Percentiles rank a stretch among this genome's conserved stretches.
Evolutionary conservation across 495 filamentous ascomycete species (phyloP).

Genomic region (Chaetomium cochliodes): DNA sequence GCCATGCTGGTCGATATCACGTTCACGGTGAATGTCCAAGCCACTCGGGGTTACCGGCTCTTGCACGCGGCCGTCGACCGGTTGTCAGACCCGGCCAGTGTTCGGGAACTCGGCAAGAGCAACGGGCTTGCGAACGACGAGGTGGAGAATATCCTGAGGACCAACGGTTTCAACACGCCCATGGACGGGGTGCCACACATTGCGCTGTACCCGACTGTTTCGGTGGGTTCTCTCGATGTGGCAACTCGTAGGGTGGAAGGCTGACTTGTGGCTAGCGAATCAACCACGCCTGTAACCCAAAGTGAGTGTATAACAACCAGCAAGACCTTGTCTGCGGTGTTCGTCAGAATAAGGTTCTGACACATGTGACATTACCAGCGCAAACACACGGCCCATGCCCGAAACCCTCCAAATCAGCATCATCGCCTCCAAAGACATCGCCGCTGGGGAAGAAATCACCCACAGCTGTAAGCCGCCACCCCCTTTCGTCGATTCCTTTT

Average conservation of each 20-base stretch:
- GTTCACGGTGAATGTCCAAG: slow-evolving; percentile 36
- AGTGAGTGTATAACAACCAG: slow-evolving; percentile 30
- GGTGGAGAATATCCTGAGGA: slow-evolving; percentile 44
- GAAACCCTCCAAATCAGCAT: slow-evolving; percentile 36
- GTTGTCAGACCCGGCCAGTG: slow-evolving; percentile 35
- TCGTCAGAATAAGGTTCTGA: no score
- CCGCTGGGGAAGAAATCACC: slow-evolving; percentile 43
- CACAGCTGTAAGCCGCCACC: slow-evolving; percentile 38
- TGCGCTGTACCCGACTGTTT: slow-evolving; percentile 40
- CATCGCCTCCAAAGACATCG: slow-evolving; percentile 37
- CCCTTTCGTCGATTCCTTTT: no score
- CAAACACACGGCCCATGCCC: slow-evolving; percentile 39
- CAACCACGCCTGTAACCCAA: slow-evolving; percentile 45
- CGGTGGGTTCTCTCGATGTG: slow-evolving; percentile 28
- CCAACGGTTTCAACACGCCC: slow-evolving; percentile 40
- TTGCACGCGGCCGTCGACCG: slow-evolving; percentile 39
- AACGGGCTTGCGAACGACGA: slow-evolving; percentile 35
- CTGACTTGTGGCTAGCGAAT: slow-evolving; percentile 33
- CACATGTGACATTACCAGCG: slow-evolving; percentile 22
- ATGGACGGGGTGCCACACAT: slow-evolving; percentile 37
- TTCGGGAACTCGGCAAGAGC: slow-evolving; percentile 36
- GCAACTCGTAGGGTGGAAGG: neutral
- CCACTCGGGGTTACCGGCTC: slow-evolving; percentile 33
- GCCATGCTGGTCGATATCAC: slow-evolving; percentile 36
- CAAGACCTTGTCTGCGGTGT: neutral